A percentile compares a stretch with the other conserved stretches of the same genome.
These are phyloP conservation scores for Podospora fimiseda DNA, from an alignment of 495 filamentous ascomycete species.

Conservation along the genomic window DNA sequence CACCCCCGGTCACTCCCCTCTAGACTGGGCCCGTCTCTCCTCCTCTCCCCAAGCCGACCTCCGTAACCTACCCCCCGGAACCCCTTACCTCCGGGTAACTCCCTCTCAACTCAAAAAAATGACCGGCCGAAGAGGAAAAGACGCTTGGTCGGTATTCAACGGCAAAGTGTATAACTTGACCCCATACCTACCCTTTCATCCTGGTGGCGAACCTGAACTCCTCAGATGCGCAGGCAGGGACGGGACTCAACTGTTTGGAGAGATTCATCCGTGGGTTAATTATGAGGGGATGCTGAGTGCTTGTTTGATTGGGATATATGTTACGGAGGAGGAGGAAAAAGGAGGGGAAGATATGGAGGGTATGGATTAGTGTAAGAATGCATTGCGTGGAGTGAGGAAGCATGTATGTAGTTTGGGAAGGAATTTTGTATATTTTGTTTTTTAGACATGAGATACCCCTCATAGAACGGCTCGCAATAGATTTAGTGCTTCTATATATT, in stretches of 20 bases:
- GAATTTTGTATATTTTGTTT: too few relatives aligned
- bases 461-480: too few relatives aligned
- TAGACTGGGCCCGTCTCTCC: conserved; percentile 86
- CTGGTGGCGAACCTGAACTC: conserved; percentile 82
- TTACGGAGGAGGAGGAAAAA: conserved; percentile 61
- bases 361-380: conserved; percentile 76
- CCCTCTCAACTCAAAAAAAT: conserved; percentile 68
- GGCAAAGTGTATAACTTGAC: conserved; percentile 91
- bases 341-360: conserved; percentile 42
- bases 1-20: conserved; percentile 79
- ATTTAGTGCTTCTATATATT: too few relatives aligned
- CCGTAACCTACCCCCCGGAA: conserved; percentile 44
- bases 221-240: conserved; percentile 73
- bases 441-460: too few relatives aligned
- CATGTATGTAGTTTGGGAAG: too few relatives aligned
- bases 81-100: conserved; percentile 56
- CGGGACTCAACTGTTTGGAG: conserved; percentile 74
- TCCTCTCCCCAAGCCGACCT: conserved; percentile 61
- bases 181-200: conserved; percentile 85
- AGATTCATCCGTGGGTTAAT: conserved; percentile 97
- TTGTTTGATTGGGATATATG: conserved; percentile 80
- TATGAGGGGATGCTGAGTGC: conserved; percentile 87
- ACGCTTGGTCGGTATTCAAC: conserved; percentile 82
- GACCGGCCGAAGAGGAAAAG: conserved; percentile 71
- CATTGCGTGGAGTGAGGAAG: too few relatives aligned